Conservation (phyloP, 1,139 yeast species). For the Yamadazyma sp. region DNA sequence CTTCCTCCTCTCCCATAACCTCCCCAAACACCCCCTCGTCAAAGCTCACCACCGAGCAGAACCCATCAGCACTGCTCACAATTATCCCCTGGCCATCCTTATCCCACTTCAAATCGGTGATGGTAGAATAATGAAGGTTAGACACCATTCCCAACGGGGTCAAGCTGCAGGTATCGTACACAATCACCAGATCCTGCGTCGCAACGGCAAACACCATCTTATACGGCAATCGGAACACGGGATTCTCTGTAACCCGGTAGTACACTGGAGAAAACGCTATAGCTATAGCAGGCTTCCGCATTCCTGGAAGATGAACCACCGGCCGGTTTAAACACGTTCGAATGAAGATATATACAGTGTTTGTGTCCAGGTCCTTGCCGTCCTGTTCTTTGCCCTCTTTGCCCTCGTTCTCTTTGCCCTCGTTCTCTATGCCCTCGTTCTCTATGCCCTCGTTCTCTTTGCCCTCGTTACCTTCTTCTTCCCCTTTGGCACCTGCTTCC, state of each 20-base stretch:
- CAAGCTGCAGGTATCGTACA: slow-evolving; percentile 74
- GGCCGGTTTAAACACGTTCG: slow-evolving; percentile 70
- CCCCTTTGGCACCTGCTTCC: slow-evolving; percentile 11
- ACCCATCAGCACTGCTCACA: slow-evolving; percentile 92
- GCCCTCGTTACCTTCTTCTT: slow-evolving; percentile 1
- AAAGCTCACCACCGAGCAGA: slow-evolving; percentile 63
- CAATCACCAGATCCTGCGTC: slow-evolving; percentile 79
- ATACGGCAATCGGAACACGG: slow-evolving; percentile 58
- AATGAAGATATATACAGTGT: slow-evolving; percentile 76
- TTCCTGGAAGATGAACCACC: slow-evolving; percentile 73
- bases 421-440: slow-evolving; percentile 8
- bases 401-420: slow-evolving; percentile 1
- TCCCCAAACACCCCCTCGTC: slow-evolving; percentile 54
- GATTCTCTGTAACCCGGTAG: slow-evolving; percentile 32
- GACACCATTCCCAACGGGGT: slow-evolving; percentile 73
- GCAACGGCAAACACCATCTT: slow-evolving; percentile 90
- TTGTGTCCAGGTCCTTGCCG: no score
- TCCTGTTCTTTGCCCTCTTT: no score
- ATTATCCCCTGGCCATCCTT: slow-evolving; percentile 70
- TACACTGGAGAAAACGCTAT: slow-evolving; percentile 71
- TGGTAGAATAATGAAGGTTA: slow-evolving; percentile 81
- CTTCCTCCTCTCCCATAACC: slow-evolving; percentile 4
- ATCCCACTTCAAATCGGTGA: slow-evolving; percentile 88
- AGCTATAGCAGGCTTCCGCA: slow-evolving; percentile 82
- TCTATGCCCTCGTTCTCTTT: slow-evolving; percentile 10